phyloP scores from a whole-genome alignment of 805 yeast genomes.

The Nakazawaea sp. region DNA sequence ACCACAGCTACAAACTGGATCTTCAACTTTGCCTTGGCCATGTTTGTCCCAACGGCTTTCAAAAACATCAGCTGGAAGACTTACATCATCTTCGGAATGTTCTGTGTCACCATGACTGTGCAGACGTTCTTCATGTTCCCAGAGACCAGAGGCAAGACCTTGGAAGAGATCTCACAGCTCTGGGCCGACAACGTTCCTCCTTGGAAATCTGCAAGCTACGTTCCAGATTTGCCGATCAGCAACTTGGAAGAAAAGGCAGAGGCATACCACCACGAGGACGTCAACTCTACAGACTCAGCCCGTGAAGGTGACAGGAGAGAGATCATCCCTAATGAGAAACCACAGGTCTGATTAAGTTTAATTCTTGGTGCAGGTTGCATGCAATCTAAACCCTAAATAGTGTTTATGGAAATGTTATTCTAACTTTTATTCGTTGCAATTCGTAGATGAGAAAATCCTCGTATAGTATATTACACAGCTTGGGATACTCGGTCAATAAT shows the following conservation, averaged over 20 bases:
- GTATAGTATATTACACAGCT: too few species aligned
- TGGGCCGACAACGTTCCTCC: slow-evolving; percentile 11
- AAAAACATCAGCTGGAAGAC: slow-evolving; percentile 53
- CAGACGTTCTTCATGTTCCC: slow-evolving; percentile 39
- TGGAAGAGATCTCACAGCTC: slow-evolving; percentile 53
- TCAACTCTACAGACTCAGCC: slow-evolving; percentile 2
- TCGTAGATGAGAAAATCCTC: too few species aligned
- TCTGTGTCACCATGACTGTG: slow-evolving; percentile 40
- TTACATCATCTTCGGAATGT: slow-evolving; percentile 47
- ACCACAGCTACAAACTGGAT: slow-evolving; percentile 70
- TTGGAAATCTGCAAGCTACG: slow-evolving; percentile 10
- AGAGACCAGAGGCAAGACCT: slow-evolving; percentile 56
- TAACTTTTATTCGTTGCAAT: too few species aligned
- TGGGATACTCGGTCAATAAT: background rate
- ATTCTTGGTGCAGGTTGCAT: too few species aligned
- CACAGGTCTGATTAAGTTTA: too few species aligned
- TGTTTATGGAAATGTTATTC: too few species aligned
- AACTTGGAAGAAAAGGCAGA: slow-evolving; percentile 6
- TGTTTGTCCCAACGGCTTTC: slow-evolving; percentile 54
- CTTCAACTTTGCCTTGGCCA: slow-evolving; percentile 60
- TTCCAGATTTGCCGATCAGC: slow-evolving; percentile 11
- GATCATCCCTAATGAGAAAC: background rate
- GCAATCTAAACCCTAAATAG: too few species aligned
- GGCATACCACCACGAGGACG: slow-evolving; percentile 4
- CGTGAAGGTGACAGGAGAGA: background rate